Percentiles rank a stretch among this genome's conserved stretches.
Conservation (phyloP, 2,329 filamentous ascomycete genomes). For the Seiridium cupressi region DNA sequence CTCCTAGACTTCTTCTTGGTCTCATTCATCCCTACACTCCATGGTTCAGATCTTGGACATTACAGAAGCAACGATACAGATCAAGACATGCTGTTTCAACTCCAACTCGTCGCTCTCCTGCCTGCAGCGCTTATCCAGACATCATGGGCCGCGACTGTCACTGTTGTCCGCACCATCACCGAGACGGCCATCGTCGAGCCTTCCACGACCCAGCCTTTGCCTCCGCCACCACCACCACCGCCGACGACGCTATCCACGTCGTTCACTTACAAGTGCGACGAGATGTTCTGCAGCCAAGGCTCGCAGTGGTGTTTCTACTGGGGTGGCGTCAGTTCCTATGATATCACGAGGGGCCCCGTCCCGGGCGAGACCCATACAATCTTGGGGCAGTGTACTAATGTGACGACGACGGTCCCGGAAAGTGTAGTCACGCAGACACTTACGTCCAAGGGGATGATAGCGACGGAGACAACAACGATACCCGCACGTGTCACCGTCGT, state of each 20-base stretch:
- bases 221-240: not conserved
- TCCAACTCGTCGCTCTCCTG: not conserved
- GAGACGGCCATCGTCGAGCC: not conserved
- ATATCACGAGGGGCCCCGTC: slow-evolving; percentile 28
- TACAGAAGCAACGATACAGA: too few relatives aligned
- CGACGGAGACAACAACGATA: not conserved
- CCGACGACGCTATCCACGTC: not conserved
- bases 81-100: not conserved
- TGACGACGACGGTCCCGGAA: not conserved
- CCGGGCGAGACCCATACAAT: slow-evolving; percentile 31
- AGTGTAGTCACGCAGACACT: not conserved
- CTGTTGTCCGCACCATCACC: not conserved
- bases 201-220: not conserved
- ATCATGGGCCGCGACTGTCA: not conserved
- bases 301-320: slow-evolving; percentile 38
- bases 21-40: too few relatives aligned
- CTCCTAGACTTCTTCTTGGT: too few relatives aligned
- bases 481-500: not conserved
- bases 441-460: not conserved
- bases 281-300: slow-evolving; percentile 32
- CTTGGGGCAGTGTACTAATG: slow-evolving; percentile 4
- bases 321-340: slow-evolving; percentile 33
- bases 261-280: slow-evolving; percentile 27
- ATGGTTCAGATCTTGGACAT: too few relatives aligned
- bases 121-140: not conserved